These are phyloP conservation scores for Sporothrix pallida DNA, from an alignment of 2,329 filamentous ascomycete species.

Conservation along the genomic window DNA sequence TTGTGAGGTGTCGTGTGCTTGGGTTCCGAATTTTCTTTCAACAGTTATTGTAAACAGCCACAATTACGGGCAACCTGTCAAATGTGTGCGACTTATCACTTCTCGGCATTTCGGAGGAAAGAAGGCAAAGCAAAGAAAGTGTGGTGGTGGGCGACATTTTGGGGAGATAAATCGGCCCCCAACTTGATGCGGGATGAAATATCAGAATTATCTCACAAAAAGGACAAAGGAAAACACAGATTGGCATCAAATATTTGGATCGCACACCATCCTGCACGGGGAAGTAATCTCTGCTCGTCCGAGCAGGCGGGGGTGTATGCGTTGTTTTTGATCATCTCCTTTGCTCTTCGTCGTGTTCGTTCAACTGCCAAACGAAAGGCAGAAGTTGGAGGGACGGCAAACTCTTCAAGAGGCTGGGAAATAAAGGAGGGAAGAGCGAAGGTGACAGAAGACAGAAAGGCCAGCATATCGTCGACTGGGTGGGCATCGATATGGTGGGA, in stretches of 20 bases:
- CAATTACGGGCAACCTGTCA: neutral
- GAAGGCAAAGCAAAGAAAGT: neutral
- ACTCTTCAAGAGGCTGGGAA: neutral
- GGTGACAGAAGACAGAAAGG: neutral
- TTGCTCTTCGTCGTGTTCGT: neutral
- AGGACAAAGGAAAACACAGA: neutral
- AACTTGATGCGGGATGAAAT: neutral
- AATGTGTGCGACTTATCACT: conserved; percentile 18
- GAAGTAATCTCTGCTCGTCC: neutral
- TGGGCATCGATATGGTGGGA: neutral
- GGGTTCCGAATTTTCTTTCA: neutral
- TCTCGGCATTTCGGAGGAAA: neutral
- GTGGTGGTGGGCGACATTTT: neutral
- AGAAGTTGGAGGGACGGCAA: neutral
- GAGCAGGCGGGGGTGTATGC: conserved; percentile 5
- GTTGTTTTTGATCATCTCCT: neutral
- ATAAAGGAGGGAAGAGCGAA: too few species aligned
- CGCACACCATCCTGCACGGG: conserved; percentile 13
- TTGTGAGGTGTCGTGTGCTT: conserved; percentile 19
- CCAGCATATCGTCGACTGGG: neutral
- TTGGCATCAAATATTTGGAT: neutral
- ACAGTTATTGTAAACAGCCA: neutral
- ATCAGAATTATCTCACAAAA: too few species aligned
- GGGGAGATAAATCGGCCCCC: neutral
- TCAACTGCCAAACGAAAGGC: neutral